phyloP scores from a whole-genome alignment of 352 stramenopile species.

The Globisporangium abappressorium region DNA sequence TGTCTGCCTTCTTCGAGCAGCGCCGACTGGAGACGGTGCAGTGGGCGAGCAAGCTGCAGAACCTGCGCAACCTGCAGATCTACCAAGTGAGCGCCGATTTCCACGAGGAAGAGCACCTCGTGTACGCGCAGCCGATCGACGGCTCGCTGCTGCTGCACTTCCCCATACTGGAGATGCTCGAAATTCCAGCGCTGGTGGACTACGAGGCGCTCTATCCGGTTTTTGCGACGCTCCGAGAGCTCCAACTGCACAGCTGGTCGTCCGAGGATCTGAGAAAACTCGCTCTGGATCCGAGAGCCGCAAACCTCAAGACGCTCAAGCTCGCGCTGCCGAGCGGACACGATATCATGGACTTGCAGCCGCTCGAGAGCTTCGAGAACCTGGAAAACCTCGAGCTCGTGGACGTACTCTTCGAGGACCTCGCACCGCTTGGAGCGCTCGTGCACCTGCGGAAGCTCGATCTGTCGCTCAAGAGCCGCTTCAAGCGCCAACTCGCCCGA shows the following conservation, averaged over 20 bases:
- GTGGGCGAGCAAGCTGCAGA: slow-evolving; percentile 29
- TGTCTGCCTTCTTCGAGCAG: neutral
- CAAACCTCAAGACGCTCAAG: slow-evolving; percentile 19
- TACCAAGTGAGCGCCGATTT: slow-evolving; percentile 25
- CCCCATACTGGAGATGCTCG: slow-evolving; percentile 26
- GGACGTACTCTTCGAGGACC: slow-evolving; percentile 49
- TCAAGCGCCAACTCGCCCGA: slow-evolving; percentile 38
- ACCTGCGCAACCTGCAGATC: slow-evolving; percentile 39
- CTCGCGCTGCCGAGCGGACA: slow-evolving; percentile 35
- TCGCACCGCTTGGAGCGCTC: slow-evolving; percentile 37
- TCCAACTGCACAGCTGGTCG: slow-evolving; percentile 42
- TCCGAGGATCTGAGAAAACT: slow-evolving; percentile 38
- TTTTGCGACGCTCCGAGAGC: slow-evolving; percentile 28
- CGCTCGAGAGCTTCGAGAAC: slow-evolving; percentile 36
- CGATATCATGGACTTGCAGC: slow-evolving; percentile 38
- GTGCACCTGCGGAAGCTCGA: slow-evolving; percentile 49
- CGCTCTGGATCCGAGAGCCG: slow-evolving; percentile 14
- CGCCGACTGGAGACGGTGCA: slow-evolving; percentile 10
- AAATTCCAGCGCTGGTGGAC: slow-evolving; percentile 32
- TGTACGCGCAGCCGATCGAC: slow-evolving; percentile 33
- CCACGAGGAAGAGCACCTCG: slow-evolving; percentile 26
- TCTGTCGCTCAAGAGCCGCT: slow-evolving; percentile 39
- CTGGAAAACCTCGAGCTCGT: slow-evolving; percentile 47
- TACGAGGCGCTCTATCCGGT: slow-evolving; percentile 29
- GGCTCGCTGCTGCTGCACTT: slow-evolving; percentile 30